Evolutionary conservation across 352 stramenopile genomes (phyloP), one percentile per base, ranked within the genome.

Genomic region (Thalassiosira livingstoniorum): DNA sequence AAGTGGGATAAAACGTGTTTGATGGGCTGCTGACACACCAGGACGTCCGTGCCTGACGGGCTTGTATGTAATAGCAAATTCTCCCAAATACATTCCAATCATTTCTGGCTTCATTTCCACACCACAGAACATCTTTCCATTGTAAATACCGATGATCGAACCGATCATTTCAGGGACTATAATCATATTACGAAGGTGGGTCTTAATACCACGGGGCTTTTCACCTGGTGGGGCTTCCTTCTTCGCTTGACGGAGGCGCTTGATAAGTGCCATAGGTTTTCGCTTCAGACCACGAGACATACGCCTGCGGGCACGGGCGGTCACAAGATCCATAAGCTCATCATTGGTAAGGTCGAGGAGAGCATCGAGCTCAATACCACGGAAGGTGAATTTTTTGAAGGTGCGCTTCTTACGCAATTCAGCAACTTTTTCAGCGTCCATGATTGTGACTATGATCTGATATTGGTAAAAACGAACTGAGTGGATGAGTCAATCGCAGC

Each of bases 41-140:
- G 98, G 97, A 92, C 98, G 97, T 93, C 98, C 97, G 94, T 99
- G 97, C 87, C 96, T 95, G 60, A 99, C 97, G 67, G 97, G 97
- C 95, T 99, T 99, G 93, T 98, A 98, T 39, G 97, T 99, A 93
- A 99, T 99, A 83, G 97, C 98, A 88, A 99, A 99, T 92, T 99
- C 98, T 92, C 96, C 98, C 55, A 99, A 95, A 94, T 99, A 99
- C 96, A 99, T 98, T 78, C 97, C 98, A 75, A 99, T 97, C 98
- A 99, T 99, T 91, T 99, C 98, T 34, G 97, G 97, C 95, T 99
- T 99, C 91, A 99, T 99, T 93, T 99, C 98, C 90, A 99, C 98
- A 92, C 96, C 96, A 93, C 98, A 99, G 92, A 99, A 99, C 90
- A 97, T 97, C 92, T 99, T 99, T 95, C 98, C 98, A 92, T 99